Evolutionary conservation across 495 filamentous ascomycete species (phyloP).

Genomic region (Aspergillus coremiiformis): DNA sequence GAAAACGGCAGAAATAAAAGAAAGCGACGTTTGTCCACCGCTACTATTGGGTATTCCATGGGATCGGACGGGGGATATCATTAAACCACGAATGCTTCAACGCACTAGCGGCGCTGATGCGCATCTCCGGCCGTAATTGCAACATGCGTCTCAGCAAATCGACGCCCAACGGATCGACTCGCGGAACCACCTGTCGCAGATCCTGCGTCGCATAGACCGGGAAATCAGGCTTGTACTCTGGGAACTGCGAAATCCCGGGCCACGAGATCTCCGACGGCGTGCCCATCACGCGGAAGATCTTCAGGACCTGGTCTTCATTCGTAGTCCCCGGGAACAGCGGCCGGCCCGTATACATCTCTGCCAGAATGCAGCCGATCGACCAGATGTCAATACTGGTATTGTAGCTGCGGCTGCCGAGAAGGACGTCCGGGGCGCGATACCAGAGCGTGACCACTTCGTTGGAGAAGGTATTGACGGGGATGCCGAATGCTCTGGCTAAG

Average conservation of each 20-base stretch:
- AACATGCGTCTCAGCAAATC: constrained; percentile 83
- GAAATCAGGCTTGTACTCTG: constrained; percentile 88
- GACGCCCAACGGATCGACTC: constrained; percentile 77
- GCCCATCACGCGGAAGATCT: constrained; percentile 95
- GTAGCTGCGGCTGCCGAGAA: constrained; percentile 83
- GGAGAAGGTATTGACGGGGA: constrained; percentile 95
- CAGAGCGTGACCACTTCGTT: constrained; percentile 96
- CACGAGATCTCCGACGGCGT: constrained; percentile 85
- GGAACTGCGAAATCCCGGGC: constrained; percentile 81
- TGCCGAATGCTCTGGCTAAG: constrained; percentile 84
- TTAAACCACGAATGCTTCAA: constrained; percentile 85
- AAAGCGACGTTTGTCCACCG: not conserved
- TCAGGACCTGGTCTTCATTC: constrained; percentile 89
- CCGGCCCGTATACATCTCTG: constrained; percentile 92
- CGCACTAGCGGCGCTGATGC: constrained; percentile 74
- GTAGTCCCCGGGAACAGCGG: constrained; percentile 91
- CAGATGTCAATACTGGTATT: constrained; percentile 98
- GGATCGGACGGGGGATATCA: constrained; percentile 22
- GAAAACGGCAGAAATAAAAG: not conserved
- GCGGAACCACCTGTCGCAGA: constrained; percentile 70
- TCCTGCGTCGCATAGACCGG: constrained; percentile 92
- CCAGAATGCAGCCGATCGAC: constrained; percentile 98
- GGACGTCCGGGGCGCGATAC: constrained; percentile 91
- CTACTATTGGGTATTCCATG: not conserved
- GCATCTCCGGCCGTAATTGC: constrained; percentile 81